Base-by-base conservation (phyloP, 352 stramenopile species). In the Phytophthora cryptogea region DNA sequence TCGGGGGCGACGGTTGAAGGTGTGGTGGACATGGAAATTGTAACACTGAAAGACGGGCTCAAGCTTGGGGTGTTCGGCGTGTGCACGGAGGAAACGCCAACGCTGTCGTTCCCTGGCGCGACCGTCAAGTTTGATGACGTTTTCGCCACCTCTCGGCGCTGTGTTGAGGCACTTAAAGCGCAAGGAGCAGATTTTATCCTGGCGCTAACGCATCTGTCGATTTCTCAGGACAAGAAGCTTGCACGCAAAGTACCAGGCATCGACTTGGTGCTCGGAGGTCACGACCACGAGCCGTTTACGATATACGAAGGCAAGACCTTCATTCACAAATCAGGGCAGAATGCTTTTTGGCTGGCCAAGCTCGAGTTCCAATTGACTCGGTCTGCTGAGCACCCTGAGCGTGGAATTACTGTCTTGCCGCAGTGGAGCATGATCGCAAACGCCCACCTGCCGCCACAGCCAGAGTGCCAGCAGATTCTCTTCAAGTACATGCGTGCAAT, bases 201-300 rank as follows among this genome's bases (percentile, higher is more conserved):
- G 3, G 89, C 80, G 32, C 55, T 97, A 20, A 97, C 89, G 2
- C 89, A 97, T 47, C 46, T 96, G 39, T 87, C 78, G 11, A 83
- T 95, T 52, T 75, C 69, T 1, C 76, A 94, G 47, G 89, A 97
- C 65, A 76, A 80, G 26, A 56, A 83, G 20, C 54, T 97, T 30
- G 84, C 84, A 0, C 63, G 72, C 3, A 74, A 74, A 36, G 73
- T 89, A 23, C 75, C 77, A 5, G 83, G 83, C 6, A 93, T 96
- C 30, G 76, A 96, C 47, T 50, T 97, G 39, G 82, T 97, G 33
- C 72, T 98, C 16, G 92, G 92, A 11, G 90, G 92, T 9, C 92
- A 98, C 63, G 92, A 98, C 60, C 92, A 98, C 61, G 88, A 97
- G 36, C 88, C 88, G 0, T 88, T 96, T 48, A 91, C 90, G 39